These are phyloP conservation scores for Botryotinia narcissicola DNA, from an alignment of 2,329 filamentous ascomycete species.

Conservation along the genomic window DNA sequence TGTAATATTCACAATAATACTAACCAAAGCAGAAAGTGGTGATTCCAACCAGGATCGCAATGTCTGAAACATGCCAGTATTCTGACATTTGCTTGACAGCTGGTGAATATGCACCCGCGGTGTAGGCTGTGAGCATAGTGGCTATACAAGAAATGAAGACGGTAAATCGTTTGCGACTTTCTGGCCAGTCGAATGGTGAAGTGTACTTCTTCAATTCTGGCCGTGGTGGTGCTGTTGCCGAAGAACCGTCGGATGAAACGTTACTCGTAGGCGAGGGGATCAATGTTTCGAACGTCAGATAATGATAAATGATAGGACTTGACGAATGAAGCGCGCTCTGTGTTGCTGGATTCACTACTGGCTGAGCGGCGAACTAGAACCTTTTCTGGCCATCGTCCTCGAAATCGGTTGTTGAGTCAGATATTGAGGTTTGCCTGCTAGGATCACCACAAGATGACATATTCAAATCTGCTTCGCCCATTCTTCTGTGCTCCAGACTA, in stretches of 20 bases:
- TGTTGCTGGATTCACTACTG: conserved; percentile 1
- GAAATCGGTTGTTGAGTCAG: conserved; percentile 17
- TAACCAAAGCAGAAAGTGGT: conserved; percentile 73
- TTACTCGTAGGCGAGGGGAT: conserved; percentile 31
- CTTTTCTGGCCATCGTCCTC: conserved; percentile 21
- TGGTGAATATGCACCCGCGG: conserved; percentile 76
- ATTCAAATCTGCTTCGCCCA: conserved; percentile 26
- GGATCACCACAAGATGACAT: conserved; percentile 25
- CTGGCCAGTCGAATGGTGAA: conserved; percentile 73
- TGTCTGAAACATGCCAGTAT: conserved; percentile 62
- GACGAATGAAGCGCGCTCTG: conserved; percentile 16
- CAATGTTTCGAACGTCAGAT: conserved; percentile 36
- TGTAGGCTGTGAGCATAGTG: conserved; percentile 75
- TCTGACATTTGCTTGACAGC: conserved; percentile 61
- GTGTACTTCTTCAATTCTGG: conserved; percentile 66
- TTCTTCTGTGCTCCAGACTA: conserved; percentile 10
- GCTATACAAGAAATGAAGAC: conserved; percentile 73
- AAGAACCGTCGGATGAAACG: conserved; percentile 17
- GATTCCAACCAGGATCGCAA: conserved; percentile 71
- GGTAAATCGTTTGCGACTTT: conserved; percentile 65
- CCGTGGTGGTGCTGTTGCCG: conserved; percentile 45
- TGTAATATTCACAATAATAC: neutral
- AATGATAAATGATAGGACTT: conserved; percentile 36
- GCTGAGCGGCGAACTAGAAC: neutral
- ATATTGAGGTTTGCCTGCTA: conserved; percentile 22